A percentile compares a stretch with the other conserved stretches of the same genome.
Evolutionary conservation across 2,329 filamentous ascomycete genomes (phyloP).

Genomic region (Ramichloridium luteum): DNA sequence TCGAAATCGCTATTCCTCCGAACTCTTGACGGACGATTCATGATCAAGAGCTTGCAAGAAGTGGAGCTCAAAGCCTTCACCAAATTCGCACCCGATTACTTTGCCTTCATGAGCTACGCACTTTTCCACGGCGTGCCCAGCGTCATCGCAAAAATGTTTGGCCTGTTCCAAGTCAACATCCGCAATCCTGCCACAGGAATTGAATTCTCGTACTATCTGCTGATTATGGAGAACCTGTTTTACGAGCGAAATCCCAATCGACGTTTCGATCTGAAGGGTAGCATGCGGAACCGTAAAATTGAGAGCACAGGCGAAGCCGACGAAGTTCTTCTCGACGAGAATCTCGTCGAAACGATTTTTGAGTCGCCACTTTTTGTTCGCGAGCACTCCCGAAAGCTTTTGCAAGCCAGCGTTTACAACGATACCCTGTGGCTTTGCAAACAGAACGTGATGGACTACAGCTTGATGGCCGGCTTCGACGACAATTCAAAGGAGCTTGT

Average conservation of each 20-base stretch:
- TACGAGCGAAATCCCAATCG: conserved; percentile 85
- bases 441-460: conserved; percentile 99
- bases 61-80: conserved; percentile 91
- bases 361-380: conserved; percentile 90
- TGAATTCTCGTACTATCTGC: conserved; percentile 86
- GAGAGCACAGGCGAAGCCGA: conserved; percentile 91
- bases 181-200: conserved; percentile 85
- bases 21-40: conserved; percentile 85
- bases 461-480: conserved; percentile 94
- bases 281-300: conserved; percentile 97
- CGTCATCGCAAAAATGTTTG: conserved; percentile 98
- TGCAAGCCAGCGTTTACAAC: conserved; percentile 89
- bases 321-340: conserved; percentile 92
- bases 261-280: conserved; percentile 80
- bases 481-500: conserved; percentile 81
- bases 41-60: conserved; percentile 80
- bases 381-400: conserved; percentile 89
- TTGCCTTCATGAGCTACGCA: conserved; percentile 91
- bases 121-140: conserved; percentile 87
- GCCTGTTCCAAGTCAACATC: conserved; percentile 94
- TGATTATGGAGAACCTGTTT: conserved; percentile 96
- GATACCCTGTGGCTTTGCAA: conserved; percentile 89
- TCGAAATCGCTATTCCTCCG: conserved; percentile 96
- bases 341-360: conserved; percentile 98
- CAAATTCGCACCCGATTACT: conserved; percentile 91